Conservation (phyloP, 2,329 filamentous ascomycete species). For the Aspergillus caelatus region DNA sequence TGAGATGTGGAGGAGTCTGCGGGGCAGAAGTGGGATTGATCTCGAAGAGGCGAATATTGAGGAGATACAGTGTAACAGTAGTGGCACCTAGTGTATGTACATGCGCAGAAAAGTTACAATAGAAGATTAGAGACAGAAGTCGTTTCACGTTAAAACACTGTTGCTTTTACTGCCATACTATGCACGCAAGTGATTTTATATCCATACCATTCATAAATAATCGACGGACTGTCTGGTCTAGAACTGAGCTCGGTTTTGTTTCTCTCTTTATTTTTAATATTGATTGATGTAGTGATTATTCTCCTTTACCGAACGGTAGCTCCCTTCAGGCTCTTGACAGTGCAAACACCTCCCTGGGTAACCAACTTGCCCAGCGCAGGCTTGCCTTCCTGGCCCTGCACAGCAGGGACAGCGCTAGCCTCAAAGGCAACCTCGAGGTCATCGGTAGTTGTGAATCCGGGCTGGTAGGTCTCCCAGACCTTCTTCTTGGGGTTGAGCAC, state of each 20-base stretch:
- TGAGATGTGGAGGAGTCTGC: background rate
- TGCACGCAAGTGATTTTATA: conserved; percentile 8
- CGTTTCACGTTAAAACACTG: conserved; percentile 16
- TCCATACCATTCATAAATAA: conserved; percentile 1
- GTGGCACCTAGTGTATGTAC: background rate
- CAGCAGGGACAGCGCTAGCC: conserved; percentile 72
- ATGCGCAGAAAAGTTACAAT: background rate
- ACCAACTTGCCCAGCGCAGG: conserved; percentile 65
- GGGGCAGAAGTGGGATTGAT: background rate
- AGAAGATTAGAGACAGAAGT: background rate
- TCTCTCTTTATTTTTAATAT: conserved; percentile 21
- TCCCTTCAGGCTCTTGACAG: conserved; percentile 76
- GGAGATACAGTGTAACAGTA: background rate
- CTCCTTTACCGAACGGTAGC: conserved; percentile 74
- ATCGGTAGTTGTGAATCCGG: conserved; percentile 89
- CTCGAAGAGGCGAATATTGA: background rate
- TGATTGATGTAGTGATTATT: background rate
- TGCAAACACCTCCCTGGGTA: conserved; percentile 81
- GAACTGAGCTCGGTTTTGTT: background rate
- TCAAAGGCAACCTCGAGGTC: conserved; percentile 84
- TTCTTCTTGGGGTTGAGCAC: conserved; percentile 99
- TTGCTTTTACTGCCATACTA: conserved; percentile 6
- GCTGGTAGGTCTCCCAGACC: conserved; percentile 96
- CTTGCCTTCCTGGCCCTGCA: conserved; percentile 66
- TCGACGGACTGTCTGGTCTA: conserved; percentile 1